A percentile compares a stretch with the other conserved stretches of the same genome.
Evolutionary conservation across 176 grass and related monocot genomes (phyloP).

Genomic region (Aegilops umbellulata): DNA sequence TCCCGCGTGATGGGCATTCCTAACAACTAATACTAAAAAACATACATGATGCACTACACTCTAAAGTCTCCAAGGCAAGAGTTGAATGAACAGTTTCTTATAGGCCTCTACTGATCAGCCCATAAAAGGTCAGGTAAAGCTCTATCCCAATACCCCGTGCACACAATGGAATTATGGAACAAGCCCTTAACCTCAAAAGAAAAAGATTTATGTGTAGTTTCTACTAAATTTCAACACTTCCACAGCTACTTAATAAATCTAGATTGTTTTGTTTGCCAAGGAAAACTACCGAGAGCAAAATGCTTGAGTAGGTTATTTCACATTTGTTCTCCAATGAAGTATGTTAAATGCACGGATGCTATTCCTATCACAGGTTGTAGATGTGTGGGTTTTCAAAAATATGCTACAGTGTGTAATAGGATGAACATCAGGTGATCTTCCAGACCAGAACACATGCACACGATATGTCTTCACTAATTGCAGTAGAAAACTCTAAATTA

Average conservation of each 20-base stretch:
- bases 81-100: not conserved
- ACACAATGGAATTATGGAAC: not conserved
- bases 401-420: not conserved
- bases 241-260: not conserved
- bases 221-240: not conserved
- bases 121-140: not conserved
- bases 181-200: not conserved
- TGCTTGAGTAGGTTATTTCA: too few species aligned
- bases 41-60: not conserved
- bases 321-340: too few species aligned
- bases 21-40: not conserved
- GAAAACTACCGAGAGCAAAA: not conserved
- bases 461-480: constrained; percentile 1
- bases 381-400: not conserved
- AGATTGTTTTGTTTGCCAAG: not conserved
- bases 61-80: not conserved
- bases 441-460: not conserved
- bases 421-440: not conserved
- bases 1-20: not conserved
- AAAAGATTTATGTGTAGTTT: not conserved
- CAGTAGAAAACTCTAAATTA: not conserved
- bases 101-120: not conserved
- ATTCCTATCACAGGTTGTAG: too few species aligned
- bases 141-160: not conserved
- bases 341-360: too few species aligned